phyloP scores from a whole-genome alignment of 108 stramenopile species.

The Cyclotella kingstonii region DNA sequence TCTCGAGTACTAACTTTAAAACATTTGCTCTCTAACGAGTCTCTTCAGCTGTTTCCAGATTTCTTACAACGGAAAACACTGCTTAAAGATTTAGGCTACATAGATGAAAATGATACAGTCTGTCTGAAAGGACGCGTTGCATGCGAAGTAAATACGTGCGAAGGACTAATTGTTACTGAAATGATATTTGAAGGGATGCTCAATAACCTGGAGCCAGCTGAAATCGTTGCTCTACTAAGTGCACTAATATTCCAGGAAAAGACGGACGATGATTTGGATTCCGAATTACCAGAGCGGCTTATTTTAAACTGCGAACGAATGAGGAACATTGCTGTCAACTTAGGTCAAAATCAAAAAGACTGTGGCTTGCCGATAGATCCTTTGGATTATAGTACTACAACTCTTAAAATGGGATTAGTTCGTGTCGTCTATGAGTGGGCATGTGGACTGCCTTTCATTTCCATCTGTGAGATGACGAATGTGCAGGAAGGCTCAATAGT shows the following conservation, averaged over 20 bases:
- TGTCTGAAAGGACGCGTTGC: constrained; percentile 94
- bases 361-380: constrained; percentile 84
- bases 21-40: constrained; percentile 80
- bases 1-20: constrained; percentile 55
- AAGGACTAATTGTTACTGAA: constrained; percentile 95
- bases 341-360: constrained; percentile 82
- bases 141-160: constrained; percentile 93
- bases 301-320: constrained; percentile 64
- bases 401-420: constrained; percentile 93
- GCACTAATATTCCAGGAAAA: constrained; percentile 94
- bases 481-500: constrained; percentile 98
- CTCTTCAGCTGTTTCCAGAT: constrained; percentile 93
- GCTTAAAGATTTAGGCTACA: constrained; percentile 86
- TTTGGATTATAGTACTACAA: constrained; percentile 67
- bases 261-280: constrained; percentile 66
- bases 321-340: constrained; percentile 70
- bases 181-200: constrained; percentile 96
- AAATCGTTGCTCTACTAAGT: constrained; percentile 91
- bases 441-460: constrained; percentile 90
- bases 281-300: constrained; percentile 77
- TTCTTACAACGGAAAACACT: constrained; percentile 85
- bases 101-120: constrained; percentile 86
- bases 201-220: constrained; percentile 91
- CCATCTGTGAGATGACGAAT: constrained; percentile 84
- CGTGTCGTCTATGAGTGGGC: constrained; percentile 99